A percentile compares a stretch with the other conserved stretches of the same genome.
Conservation (phyloP, 345 rosid species). For the Luvunga scandens region DNA sequence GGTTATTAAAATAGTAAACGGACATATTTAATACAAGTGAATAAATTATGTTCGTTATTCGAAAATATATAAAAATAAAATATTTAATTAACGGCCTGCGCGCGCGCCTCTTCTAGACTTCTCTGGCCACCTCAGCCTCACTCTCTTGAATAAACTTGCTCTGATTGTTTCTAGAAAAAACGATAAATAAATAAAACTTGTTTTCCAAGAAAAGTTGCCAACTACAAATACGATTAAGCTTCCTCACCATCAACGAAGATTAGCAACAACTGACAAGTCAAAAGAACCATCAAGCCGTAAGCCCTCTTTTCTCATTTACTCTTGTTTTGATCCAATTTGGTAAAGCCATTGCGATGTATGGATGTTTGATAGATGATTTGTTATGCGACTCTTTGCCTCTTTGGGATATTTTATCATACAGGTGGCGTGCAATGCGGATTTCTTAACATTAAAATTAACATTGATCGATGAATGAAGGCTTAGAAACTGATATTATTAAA, state of each 20-base stretch:
- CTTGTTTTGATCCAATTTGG: background rate
- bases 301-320: background rate
- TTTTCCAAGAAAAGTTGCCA: background rate
- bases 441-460: background rate
- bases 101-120: no score
- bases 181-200: background rate
- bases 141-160: no score
- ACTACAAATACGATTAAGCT: background rate
- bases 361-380: background rate
- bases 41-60: no score
- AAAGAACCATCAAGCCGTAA: background rate
- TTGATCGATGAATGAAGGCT: background rate
- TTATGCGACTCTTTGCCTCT: background rate
- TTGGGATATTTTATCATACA: background rate
- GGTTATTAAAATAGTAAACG: no score
- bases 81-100: no score
- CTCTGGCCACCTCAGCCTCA: no score
- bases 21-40: no score
- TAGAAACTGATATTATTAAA: background rate
- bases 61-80: no score
- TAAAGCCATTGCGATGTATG: background rate
- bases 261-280: background rate
- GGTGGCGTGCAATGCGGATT: background rate
- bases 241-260: no score
- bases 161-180: no score